phyloP scores from a whole-genome alignment of 2,329 filamentous ascomycete species.

The Elsinoe fawcettii region DNA sequence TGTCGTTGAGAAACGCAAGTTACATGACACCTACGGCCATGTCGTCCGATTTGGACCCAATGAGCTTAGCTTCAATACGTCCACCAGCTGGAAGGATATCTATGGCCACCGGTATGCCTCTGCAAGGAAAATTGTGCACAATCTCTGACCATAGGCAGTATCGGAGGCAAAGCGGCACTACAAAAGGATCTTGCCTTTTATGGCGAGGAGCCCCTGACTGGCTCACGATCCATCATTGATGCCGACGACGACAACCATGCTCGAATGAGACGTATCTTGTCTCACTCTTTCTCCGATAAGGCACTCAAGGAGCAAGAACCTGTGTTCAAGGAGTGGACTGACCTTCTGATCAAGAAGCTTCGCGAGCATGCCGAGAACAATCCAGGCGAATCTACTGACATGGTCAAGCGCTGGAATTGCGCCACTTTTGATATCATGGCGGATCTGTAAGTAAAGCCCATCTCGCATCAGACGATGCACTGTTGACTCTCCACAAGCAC shows the following conservation, averaged over 20 bases:
- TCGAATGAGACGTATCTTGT: slow-evolving; percentile 32
- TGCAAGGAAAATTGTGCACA: too few relatives aligned
- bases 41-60: slow-evolving; percentile 43
- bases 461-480: neutral
- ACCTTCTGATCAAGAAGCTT: slow-evolving; percentile 34
- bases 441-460: slow-evolving; percentile 4
- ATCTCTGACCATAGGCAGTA: neutral
- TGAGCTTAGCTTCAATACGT: slow-evolving; percentile 39
- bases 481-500: slow-evolving; percentile 18
- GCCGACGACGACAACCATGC: slow-evolving; percentile 34
- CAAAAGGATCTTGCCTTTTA: slow-evolving; percentile 23
- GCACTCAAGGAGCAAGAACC: slow-evolving; percentile 35
- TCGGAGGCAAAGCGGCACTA: slow-evolving; percentile 19
- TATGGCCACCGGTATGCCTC: slow-evolving; percentile 28
- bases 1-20: slow-evolving; percentile 16
- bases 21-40: slow-evolving; percentile 38
- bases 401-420: slow-evolving; percentile 27
- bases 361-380: slow-evolving; percentile 26
- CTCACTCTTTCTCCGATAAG: slow-evolving; percentile 36
- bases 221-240: slow-evolving; percentile 14
- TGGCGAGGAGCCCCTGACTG: slow-evolving; percentile 18
- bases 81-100: slow-evolving; percentile 38
- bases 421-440: slow-evolving; percentile 26
- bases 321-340: slow-evolving; percentile 34
- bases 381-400: slow-evolving; percentile 23